Evolutionary conservation across 2,329 filamentous ascomycete genomes (phyloP).

Genomic region (Macroventuria anomochaeta): DNA sequence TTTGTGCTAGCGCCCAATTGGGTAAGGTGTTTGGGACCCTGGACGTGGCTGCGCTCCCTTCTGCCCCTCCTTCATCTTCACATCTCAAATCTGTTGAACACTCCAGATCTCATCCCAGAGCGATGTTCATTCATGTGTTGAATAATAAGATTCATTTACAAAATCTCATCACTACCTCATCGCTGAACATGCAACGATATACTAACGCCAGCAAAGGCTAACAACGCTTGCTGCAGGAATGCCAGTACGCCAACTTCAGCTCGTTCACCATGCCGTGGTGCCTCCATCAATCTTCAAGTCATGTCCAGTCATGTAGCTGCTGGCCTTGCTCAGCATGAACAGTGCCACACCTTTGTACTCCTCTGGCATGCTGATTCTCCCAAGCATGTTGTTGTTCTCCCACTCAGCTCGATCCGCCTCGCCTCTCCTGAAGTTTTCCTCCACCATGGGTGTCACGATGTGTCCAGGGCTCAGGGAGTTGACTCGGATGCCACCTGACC

Average conservation of each 20-base stretch:
- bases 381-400: constrained; percentile 84
- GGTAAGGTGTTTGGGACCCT: constrained; percentile 16
- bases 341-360: constrained; percentile 45
- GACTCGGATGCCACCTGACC: constrained; percentile 72
- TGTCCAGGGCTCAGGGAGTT: constrained; percentile 82
- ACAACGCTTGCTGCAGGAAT: not conserved
- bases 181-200: too few species aligned
- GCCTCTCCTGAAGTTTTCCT: constrained; percentile 73
- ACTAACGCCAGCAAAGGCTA: not conserved
- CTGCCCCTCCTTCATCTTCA: not conserved
- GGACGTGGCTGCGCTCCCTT: not conserved
- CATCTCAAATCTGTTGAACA: not conserved
- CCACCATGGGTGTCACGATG: constrained; percentile 82
- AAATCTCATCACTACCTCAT: too few species aligned
- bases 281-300: constrained; percentile 47
- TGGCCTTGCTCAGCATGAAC: constrained; percentile 45
- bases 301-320: constrained; percentile 47
- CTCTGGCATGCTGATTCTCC: constrained; percentile 41
- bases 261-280: constrained; percentile 41
- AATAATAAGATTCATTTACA: too few species aligned
- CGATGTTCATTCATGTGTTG: not conserved
- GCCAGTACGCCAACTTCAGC: not conserved
- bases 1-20: constrained; percentile 30
- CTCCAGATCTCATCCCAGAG: not conserved
- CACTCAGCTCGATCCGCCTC: constrained; percentile 70